Evolutionary conservation across 129 eudicot species (phyloP), one percentile per base, ranked within the genome.

Genomic region (Helichrysum umbraculigerum): DNA sequence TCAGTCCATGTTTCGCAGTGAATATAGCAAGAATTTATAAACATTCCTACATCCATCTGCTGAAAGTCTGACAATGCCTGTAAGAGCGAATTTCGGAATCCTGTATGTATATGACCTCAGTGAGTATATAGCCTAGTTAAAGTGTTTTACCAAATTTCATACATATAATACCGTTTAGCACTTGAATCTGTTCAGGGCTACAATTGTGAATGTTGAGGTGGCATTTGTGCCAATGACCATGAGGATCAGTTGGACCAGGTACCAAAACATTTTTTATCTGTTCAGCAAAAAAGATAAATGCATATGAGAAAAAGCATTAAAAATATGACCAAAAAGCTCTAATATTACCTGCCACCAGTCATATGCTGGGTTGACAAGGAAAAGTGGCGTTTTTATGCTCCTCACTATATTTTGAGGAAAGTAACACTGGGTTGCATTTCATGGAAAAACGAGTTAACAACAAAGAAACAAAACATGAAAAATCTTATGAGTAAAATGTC

Each of bases 1-100:
- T 86, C 90, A 57, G 90, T 82, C 97, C 93, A 89, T 68, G 96
- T 91, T 82, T 95, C 97, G 85, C 99, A 95, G 78, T 95, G 99
- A 77, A 82, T 78, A 66, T 82, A 95, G 79, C 99, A 95, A 74
- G 99, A 95, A 80, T 95, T 85, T 70, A 95, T 83, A 52, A 89
- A 95, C 88, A 89, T 44, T 70, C 99, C 97, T 32, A 75, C 66
- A 59, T 83, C 89, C 56, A 62, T 87, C 77, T 80, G 81, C 84
- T 83, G 77, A 75, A 87, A 83, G 63, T 86, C 89, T 66, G 70
- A 52, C 17, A 91, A 78, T 68, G 82, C 81, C 86, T 87, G 86
- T 71, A 95, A 81, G 84, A 95, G 79, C 59, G 87, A 76, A 52
- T 89, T 78, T 71, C 94, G 75, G 77, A 83, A 95, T 59, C 94